These are phyloP conservation scores for Zygotorulaspora danielsina DNA, from an alignment of 805 yeast species.

Conservation along the genomic window DNA sequence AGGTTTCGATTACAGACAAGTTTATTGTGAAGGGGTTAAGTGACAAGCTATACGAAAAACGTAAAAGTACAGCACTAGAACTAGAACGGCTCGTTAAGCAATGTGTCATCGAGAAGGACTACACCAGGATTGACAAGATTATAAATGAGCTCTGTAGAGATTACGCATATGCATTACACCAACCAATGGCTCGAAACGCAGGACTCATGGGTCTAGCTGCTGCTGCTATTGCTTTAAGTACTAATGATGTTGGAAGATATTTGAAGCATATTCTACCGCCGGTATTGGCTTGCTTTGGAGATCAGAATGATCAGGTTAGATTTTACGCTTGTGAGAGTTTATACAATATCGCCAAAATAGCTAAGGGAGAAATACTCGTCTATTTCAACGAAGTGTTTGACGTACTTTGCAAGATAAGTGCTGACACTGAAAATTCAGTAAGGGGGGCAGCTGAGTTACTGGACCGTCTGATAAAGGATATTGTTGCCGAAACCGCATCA, in stretches of 20 bases:
- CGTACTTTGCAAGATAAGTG: constrained; percentile 80
- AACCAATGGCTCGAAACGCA: constrained; percentile 88
- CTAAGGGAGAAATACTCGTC: constrained; percentile 86
- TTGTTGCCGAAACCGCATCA: constrained; percentile 90
- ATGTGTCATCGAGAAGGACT: constrained; percentile 38
- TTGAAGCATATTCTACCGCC: constrained; percentile 87
- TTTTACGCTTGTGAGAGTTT: constrained; percentile 95
- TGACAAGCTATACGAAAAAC: constrained; percentile 71
- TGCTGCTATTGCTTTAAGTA: constrained; percentile 88
- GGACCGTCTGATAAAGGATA: constrained; percentile 87
- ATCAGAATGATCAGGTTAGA: constrained; percentile 94
- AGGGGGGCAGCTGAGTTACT: constrained; percentile 93
- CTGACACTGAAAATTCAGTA: constrained; percentile 87
- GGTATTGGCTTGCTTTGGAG: constrained; percentile 91
- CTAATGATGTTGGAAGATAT: constrained; percentile 73
- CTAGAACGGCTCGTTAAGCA: constrained; percentile 74
- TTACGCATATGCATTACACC: constrained; percentile 76
- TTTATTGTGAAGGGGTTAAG: constrained; percentile 61
- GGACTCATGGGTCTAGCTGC: constrained; percentile 95
- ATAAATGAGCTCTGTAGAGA: constrained; percentile 74
- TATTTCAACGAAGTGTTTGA: constrained; percentile 95
- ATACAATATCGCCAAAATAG: constrained; percentile 93
- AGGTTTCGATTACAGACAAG: constrained; percentile 43
- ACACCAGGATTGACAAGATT: constrained; percentile 40
- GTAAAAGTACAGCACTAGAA: constrained; percentile 73